Evolutionary conservation across 1,139 yeast genomes (phyloP).

Genomic region (Zygosaccharomyces pseudobailii): DNA sequence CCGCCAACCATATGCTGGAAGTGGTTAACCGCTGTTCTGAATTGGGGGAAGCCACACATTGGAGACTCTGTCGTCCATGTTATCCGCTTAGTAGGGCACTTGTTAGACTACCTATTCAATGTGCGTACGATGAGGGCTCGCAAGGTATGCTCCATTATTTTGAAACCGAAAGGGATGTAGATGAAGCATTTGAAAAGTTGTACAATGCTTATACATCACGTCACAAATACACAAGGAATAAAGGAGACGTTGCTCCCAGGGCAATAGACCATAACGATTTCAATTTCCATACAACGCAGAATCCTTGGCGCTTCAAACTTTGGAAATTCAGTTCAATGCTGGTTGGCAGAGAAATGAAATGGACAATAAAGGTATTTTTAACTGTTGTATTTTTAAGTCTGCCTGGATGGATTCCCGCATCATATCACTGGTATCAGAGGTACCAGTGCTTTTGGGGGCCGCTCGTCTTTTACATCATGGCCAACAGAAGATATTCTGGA

Average conservation of each 20-base stretch:
- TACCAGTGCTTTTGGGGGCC: conserved; percentile 44
- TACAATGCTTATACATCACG: conserved; percentile 41
- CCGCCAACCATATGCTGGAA: conserved; percentile 33
- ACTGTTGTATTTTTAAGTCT: conserved; percentile 37
- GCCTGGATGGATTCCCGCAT: conserved; percentile 41
- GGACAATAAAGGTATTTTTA: conserved; percentile 41
- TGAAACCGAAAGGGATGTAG: conserved; percentile 43
- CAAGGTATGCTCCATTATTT: conserved; percentile 41
- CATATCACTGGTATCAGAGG: conserved; percentile 40
- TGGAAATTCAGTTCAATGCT: conserved; percentile 38
- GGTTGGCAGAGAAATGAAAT: conserved; percentile 39
- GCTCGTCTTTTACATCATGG: conserved; percentile 36
- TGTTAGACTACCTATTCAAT: conserved; percentile 39
- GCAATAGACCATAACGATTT: conserved; percentile 40
- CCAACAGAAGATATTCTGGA: conserved; percentile 44
- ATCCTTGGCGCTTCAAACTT: conserved; percentile 33
- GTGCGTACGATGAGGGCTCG: conserved; percentile 46
- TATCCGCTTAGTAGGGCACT: conserved; percentile 42
- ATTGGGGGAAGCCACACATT: conserved; percentile 24
- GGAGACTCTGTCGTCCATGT: conserved; percentile 36
- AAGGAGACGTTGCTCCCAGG: conserved; percentile 22
- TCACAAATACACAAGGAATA: conserved; percentile 18
- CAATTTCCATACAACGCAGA: conserved; percentile 36
- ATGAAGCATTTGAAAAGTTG: conserved; percentile 44
- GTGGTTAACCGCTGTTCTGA: conserved; percentile 16